A percentile compares a stretch with the other conserved stretches of the same genome.
These are phyloP conservation scores for Coniella lustricola DNA, from an alignment of 2,329 filamentous ascomycete genomes.

Conservation along the genomic window DNA sequence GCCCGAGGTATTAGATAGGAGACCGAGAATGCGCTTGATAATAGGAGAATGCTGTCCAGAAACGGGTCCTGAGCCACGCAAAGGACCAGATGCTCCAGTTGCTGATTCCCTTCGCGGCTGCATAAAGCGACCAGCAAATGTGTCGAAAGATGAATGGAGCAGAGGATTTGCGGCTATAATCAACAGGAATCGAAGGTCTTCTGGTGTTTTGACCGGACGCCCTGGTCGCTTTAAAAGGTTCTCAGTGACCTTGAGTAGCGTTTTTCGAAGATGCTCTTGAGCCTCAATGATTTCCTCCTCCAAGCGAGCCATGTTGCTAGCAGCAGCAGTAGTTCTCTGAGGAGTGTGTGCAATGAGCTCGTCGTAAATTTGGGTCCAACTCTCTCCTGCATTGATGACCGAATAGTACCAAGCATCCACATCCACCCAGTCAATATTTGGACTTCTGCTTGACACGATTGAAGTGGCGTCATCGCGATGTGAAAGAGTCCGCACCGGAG, in stretches of 20 bases:
- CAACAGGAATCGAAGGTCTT: conserved; percentile 70
- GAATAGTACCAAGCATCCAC: conserved; percentile 68
- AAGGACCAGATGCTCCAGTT: conserved; percentile 2
- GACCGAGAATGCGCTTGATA: conserved; percentile 74
- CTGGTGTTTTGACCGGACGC: conserved; percentile 57
- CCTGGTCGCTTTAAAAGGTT: conserved; percentile 73
- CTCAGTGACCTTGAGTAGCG: conserved; percentile 72
- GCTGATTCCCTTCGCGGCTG: conserved; percentile 20
- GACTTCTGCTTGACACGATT: conserved; percentile 51
- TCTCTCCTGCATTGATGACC: conserved; percentile 59
- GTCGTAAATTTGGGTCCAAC: conserved; percentile 57
- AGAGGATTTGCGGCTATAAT: conserved; percentile 75
- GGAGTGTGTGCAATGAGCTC: conserved; percentile 31
- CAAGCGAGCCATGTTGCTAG: conserved; percentile 34
- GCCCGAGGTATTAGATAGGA: conserved; percentile 68
- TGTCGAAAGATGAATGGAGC: conserved; percentile 43
- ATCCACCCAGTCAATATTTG: conserved; percentile 68
- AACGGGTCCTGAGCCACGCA: conserved; percentile 33
- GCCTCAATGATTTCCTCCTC: conserved; percentile 46
- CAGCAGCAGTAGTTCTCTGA: conserved; percentile 25
- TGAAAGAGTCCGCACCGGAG: conserved; percentile 27
- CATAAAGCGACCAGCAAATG: conserved; percentile 35
- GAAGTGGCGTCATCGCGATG: conserved; percentile 28
- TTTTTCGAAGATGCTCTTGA: conserved; percentile 61
- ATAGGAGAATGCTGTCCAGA: conserved; percentile 72